Percentiles rank a stretch among this genome's conserved stretches.
These are phyloP conservation scores for Chalciporus pseudorubinellus DNA, from an alignment of 768 basidiomycete genomes.

Conservation along the genomic window DNA sequence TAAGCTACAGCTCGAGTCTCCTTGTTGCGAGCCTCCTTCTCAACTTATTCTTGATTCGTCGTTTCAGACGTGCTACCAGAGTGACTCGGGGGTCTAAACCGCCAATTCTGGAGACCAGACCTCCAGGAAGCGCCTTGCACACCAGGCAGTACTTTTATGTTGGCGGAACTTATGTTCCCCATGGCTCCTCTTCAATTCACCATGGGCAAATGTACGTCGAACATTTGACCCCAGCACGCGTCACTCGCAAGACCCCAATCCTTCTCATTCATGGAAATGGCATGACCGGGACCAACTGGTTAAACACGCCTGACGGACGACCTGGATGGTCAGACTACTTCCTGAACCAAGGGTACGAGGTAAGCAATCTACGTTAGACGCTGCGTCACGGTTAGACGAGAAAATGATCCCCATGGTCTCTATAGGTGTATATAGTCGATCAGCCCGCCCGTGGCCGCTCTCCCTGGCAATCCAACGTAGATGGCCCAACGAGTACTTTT, in stretches of 20 bases:
- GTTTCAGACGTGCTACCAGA: not conserved
- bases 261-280: constrained; percentile 50
- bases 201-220: constrained; percentile 54
- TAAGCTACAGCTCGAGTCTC: constrained; percentile 1
- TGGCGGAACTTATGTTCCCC: constrained; percentile 40
- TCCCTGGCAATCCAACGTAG: constrained; percentile 38
- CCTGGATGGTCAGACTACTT: constrained; percentile 60
- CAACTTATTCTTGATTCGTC: constrained; percentile 18
- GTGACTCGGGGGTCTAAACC: not conserved
- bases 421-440: constrained; percentile 44
- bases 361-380: constrained; percentile 12
- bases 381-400: too few species aligned
- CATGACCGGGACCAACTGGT: constrained; percentile 52
- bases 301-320: constrained; percentile 54
- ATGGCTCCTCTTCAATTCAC: constrained; percentile 37
- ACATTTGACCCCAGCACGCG: constrained; percentile 41
- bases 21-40: constrained; percentile 16
- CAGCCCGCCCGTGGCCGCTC: constrained; percentile 48
- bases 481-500: constrained; percentile 35
- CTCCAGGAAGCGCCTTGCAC: constrained; percentile 37
- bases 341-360: constrained; percentile 49
- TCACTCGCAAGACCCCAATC: constrained; percentile 40
- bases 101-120: not conserved
- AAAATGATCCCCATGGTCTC: constrained; percentile 1
- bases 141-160: constrained; percentile 48